Base-by-base conservation (phyloP, 768 basidiomycete genomes). In the Gymnopilus dilepis region DNA sequence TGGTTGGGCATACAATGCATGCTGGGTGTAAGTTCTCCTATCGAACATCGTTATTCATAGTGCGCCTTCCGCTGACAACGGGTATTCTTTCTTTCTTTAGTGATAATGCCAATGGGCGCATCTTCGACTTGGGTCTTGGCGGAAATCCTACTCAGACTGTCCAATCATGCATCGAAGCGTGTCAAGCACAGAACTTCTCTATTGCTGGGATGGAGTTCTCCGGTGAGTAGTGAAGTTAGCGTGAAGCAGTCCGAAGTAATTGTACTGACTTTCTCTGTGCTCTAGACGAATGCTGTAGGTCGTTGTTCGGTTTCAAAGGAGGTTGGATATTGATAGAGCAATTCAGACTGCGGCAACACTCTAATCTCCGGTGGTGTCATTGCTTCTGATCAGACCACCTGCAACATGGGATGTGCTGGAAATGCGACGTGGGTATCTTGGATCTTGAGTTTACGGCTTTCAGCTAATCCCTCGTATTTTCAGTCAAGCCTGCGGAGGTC, bases 341-440 rank as follows among this genome's bases (percentile, higher is more conserved):
- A 37, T 28, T 26, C 43, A 91, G 89, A 87, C 75, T 95, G 94
- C 66, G 91, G 90, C 3, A 81, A 92, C 69, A 74, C 78, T 11
- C 76, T 94, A 43, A 77, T 86, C 13, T 79, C 84, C 28, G 89
- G 88, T 9, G 91, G 90, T 1, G 84, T 81, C 1, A 55, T 67
- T 19, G 82, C 81, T 0, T 63, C 77, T 1, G 81, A 82, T 2
- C 67, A 61, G 34, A 72, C 76, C 3, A 80, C 80, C 34, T 96
- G 94, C 70, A 85, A 83, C 71, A 91, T 89, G 89, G 80, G 79
- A 0, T 96, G 94, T 63, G 81, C 81, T 19, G 94, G 92, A 22
- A 88, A 86, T 60, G 38, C 84, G 11, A 78, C 83, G 90, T 90
- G 64, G 66, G 87, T 71, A 0, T 41, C 62, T n/a, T 62, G 33